Evolutionary conservation across 2,329 filamentous ascomycete genomes (phyloP).

Genomic region (Ceratocystis colombiana): DNA sequence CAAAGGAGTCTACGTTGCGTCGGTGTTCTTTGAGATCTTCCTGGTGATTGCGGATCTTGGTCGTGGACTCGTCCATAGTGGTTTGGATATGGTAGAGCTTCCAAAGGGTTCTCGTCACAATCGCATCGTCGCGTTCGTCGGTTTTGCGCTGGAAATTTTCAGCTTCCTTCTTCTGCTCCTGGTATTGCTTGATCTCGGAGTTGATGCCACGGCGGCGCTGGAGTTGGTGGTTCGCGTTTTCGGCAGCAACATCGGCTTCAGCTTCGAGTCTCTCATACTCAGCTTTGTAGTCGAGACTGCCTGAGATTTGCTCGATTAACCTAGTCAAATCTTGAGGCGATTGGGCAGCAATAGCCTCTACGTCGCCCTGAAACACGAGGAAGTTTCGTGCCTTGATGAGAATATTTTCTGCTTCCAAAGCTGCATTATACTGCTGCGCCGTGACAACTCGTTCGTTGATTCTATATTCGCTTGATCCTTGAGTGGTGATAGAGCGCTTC

Average conservation of each 20-base stretch:
- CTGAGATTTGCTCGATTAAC: slow-evolving; percentile 94
- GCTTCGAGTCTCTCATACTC: slow-evolving; percentile 88
- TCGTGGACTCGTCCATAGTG: slow-evolving; percentile 82
- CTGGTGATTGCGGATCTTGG: slow-evolving; percentile 84
- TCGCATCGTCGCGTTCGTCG: slow-evolving; percentile 79
- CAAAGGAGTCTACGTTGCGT: slow-evolving; percentile 76
- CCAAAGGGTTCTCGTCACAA: slow-evolving; percentile 90
- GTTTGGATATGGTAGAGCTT: slow-evolving; percentile 93
- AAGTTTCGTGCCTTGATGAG: slow-evolving; percentile 97
- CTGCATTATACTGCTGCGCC: slow-evolving; percentile 85
- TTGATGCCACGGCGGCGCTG: slow-evolving; percentile 88
- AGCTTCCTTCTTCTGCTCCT: slow-evolving; percentile 91
- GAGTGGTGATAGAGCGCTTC: slow-evolving; percentile 87
- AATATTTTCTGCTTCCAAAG: slow-evolving; percentile 87
- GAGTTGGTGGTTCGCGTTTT: slow-evolving; percentile 80
- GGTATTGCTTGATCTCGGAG: slow-evolving; percentile 93
- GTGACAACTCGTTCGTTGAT: slow-evolving; percentile 89
- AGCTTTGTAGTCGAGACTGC: slow-evolving; percentile 84
- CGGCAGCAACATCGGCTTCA: slow-evolving; percentile 74
- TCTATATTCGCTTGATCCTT: slow-evolving; percentile 85
- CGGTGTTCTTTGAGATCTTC: slow-evolving; percentile 89
- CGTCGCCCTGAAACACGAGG: slow-evolving; percentile 94
- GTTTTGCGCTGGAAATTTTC: slow-evolving; percentile 88
- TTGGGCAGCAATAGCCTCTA: slow-evolving; percentile 92
- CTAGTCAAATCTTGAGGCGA: slow-evolving; percentile 87